phyloP scores from a whole-genome alignment of 441 rosid genomes.

The Croton laevigatus region DNA sequence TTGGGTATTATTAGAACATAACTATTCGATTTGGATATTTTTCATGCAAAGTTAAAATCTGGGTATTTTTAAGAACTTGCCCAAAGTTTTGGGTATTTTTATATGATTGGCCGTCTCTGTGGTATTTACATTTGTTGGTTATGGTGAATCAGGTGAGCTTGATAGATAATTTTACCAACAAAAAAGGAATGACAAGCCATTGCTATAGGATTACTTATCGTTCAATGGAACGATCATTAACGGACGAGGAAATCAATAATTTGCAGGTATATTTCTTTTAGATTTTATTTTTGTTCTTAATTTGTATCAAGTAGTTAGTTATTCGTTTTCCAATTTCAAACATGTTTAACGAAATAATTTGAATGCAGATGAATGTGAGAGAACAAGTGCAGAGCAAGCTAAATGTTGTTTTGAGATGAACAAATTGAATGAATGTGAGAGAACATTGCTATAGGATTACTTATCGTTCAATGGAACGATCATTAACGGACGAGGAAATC shows the following conservation, averaged over 20 bases:
- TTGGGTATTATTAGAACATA: no score
- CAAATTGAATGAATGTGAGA: no score
- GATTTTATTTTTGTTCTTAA: no score
- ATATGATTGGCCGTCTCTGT: no score
- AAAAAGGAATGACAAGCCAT: slow-evolving; percentile 90
- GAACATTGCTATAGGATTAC: no score
- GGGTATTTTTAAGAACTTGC: no score
- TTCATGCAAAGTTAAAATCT: no score
- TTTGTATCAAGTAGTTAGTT: neutral
- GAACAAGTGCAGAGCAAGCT: slow-evolving; percentile 63
- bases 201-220: slow-evolving; percentile 90
- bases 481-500: slow-evolving; percentile 88
- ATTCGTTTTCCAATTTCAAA: neutral
- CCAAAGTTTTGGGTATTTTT: no score
- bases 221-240: slow-evolving; percentile 93
- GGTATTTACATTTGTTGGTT: neutral
- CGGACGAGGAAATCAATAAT: slow-evolving; percentile 85
- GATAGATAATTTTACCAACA: slow-evolving; percentile 83
- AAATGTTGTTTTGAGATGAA: slow-evolving; percentile 65
- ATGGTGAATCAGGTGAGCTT: slow-evolving; percentile 53
- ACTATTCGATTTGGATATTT: no score
- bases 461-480: slow-evolving; percentile 93
- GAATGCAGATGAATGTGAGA: slow-evolving; percentile 61
- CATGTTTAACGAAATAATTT: neutral
- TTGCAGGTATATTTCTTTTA: slow-evolving; percentile 61